Percentiles rank a stretch among this genome's conserved stretches.
These are phyloP conservation scores for Prunus mume DNA, from an alignment of 306 rosid genomes.

Conservation along the genomic window DNA sequence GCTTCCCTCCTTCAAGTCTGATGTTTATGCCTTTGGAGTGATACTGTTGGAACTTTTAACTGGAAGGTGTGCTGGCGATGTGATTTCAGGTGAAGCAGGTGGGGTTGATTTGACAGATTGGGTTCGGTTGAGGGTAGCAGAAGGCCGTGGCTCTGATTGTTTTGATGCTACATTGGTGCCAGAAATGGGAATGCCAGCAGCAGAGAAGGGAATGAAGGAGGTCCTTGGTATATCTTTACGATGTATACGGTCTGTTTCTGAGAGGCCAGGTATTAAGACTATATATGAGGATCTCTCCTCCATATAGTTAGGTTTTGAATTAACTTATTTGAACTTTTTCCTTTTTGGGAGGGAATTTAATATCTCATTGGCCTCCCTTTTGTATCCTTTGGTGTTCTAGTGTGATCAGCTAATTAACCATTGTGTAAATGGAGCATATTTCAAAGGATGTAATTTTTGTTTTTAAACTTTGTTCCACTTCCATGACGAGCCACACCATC, in stretches of 20 bases:
- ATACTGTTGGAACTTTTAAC: constrained; percentile 78
- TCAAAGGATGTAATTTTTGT: constrained; percentile 26
- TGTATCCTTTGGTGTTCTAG: constrained; percentile 38
- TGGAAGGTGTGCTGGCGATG: constrained; percentile 98
- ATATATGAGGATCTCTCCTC: constrained; percentile 96
- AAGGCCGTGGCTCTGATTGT: constrained; percentile 86
- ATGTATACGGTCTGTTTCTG: constrained; percentile 73
- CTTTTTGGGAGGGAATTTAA: constrained; percentile 58
- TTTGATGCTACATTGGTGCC: constrained; percentile 64
- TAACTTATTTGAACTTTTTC: constrained; percentile 32
- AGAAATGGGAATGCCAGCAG: constrained; percentile 60
- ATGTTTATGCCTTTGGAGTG: constrained; percentile 95
- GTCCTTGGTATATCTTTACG: constrained; percentile 78
- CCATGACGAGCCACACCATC: neutral
- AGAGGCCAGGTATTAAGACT: constrained; percentile 92
- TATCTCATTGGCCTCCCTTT: constrained; percentile 70
- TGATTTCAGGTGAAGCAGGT: constrained; percentile 76
- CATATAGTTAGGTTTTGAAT: constrained; percentile 47
- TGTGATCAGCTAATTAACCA: constrained; percentile 38
- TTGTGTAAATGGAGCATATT: constrained; percentile 39
- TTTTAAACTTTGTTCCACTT: neutral
- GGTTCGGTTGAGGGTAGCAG: constrained; percentile 71
- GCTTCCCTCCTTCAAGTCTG: constrained; percentile 92
- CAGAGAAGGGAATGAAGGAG: constrained; percentile 91
- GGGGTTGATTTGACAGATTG: constrained; percentile 90